Percentiles rank a stretch among this genome's conserved stretches.
Evolutionary conservation across 139 green algal species (phyloP).

Genomic region (Micromonas pusilla): DNA sequence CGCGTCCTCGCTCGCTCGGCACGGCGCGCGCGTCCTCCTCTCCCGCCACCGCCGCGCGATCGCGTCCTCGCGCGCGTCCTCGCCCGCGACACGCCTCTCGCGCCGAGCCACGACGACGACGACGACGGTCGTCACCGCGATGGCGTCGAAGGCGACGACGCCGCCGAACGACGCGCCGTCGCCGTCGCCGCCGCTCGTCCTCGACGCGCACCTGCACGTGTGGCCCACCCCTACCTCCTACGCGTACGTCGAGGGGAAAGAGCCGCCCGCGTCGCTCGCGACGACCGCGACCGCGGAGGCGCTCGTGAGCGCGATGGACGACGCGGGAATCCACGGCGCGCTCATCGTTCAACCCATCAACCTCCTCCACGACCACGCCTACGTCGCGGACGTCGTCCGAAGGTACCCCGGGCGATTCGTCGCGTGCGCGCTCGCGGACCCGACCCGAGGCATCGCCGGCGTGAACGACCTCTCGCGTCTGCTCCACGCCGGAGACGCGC

Average conservation of each 20-base stretch:
- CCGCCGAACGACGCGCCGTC: too few species aligned
- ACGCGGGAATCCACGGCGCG: conserved; percentile 40
- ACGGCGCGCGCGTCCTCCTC: too few species aligned
- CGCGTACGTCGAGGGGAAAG: background rate
- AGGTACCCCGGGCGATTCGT: conserved; percentile 48
- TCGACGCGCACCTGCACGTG: conserved; percentile 37
- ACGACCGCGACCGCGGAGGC: background rate
- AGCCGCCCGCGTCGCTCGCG: background rate
- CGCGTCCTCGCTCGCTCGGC: too few species aligned
- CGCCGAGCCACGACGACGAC: too few species aligned
- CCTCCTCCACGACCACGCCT: conserved; percentile 59
- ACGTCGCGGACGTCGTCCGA: conserved; percentile 43
- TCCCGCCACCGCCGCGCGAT: too few species aligned
- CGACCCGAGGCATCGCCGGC: conserved; percentile 33
- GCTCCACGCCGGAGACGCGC: background rate
- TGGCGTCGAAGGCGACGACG: too few species aligned
- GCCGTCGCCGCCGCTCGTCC: too few species aligned
- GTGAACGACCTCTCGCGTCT: conserved; percentile 33
- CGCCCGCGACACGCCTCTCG: too few species aligned
- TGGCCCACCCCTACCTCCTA: conserved; percentile 18
- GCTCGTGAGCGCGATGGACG: conserved; percentile 32
- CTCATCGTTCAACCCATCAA: conserved; percentile 62
- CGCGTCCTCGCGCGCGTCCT: too few species aligned
- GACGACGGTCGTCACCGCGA: too few species aligned
- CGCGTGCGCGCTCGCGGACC: conserved; percentile 56